Conservation (phyloP, 163 green algal genomes). For the Prototheca cutis region DNA sequence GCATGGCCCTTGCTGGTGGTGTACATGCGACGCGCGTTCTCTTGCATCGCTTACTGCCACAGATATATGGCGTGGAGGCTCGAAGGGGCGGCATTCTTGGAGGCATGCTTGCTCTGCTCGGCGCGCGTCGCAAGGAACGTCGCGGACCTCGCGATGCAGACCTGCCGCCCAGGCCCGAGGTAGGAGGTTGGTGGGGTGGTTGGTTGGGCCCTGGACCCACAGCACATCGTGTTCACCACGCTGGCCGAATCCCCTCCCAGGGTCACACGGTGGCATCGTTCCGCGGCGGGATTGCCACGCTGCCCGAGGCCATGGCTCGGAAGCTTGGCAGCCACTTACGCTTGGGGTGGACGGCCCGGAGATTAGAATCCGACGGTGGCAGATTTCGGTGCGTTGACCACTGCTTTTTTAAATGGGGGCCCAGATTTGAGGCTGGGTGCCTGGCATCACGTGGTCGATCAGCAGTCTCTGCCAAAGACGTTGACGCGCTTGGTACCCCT, state of each 20-base stretch:
- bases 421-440: neutral
- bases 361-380: conserved; percentile 42
- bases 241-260: neutral
- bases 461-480: neutral
- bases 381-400: conserved; percentile 10
- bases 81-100: conserved; percentile 82
- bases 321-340: conserved; percentile 39
- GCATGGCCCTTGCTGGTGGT: too few species aligned
- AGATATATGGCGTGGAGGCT: conserved; percentile 69
- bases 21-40: too few species aligned
- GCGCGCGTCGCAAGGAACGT: conserved; percentile 70
- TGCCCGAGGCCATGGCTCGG: conserved; percentile 82
- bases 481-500: neutral
- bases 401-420: too few species aligned
- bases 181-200: neutral
- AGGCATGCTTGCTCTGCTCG: conserved; percentile 82
- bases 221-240: neutral
- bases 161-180: conserved; percentile 83
- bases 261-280: conserved; percentile 95
- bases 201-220: conserved; percentile 8
- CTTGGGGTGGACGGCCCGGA: conserved; percentile 58
- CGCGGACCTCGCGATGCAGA: conserved; percentile 59
- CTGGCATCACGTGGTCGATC: neutral
- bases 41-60: too few species aligned
- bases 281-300: conserved; percentile 69